Base-by-base conservation (phyloP, 768 basidiomycete genomes). In the Trametes gibbosa region DNA sequence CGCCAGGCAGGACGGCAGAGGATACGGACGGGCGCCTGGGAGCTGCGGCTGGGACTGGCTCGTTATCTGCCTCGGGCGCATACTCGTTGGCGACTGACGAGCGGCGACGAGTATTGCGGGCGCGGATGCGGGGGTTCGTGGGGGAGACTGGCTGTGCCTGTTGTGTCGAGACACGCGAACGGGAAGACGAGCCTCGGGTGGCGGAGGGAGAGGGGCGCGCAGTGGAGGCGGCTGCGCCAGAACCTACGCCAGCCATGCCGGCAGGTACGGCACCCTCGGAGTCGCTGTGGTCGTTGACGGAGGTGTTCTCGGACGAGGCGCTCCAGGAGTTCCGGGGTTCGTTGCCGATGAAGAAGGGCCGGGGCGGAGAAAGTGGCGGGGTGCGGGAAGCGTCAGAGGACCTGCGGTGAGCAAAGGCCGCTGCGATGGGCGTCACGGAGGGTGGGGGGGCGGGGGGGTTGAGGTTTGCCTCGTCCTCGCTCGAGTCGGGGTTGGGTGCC, bases 281-380 rank as follows among this genome's bases (percentile, higher is more conserved):
- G 58, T 72, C 69, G 59, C 68, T 68, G 16, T 62, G 59, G 32
- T 68, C 66, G 39, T 59, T 63, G 37, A 61, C 48, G 16, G 58
- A 57, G 42, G 63, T 54, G 40, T 53, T 63, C 50, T 53, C 58
- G 6, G 64, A 60, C 34, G 68, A 62, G 12, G 58, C 57, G 47
- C 54, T 57, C 45, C 56, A 61, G 39, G 66, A 53, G 29, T 65
- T 55, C 17, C 65, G 63, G 42, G 54, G 57, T 50, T 72, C 70
- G 8, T 68, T 70, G 3, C 65, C 69, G 12, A 76, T 64, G 66
- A 77, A 78, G 69, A 72, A 73, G 0, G 76, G 76, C 1, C 76
- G 75, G 0, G 77, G 75, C 0, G 73, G 75, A 0, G 69, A 65
- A 19, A 74, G 64, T 10, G 70, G 68, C 25, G 54, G 29, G 17